A percentile compares a stretch with the other conserved stretches of the same genome.
phyloP scores from a whole-genome alignment of 2,329 filamentous ascomycete species.

The Pestalotiopsis sp. region DNA sequence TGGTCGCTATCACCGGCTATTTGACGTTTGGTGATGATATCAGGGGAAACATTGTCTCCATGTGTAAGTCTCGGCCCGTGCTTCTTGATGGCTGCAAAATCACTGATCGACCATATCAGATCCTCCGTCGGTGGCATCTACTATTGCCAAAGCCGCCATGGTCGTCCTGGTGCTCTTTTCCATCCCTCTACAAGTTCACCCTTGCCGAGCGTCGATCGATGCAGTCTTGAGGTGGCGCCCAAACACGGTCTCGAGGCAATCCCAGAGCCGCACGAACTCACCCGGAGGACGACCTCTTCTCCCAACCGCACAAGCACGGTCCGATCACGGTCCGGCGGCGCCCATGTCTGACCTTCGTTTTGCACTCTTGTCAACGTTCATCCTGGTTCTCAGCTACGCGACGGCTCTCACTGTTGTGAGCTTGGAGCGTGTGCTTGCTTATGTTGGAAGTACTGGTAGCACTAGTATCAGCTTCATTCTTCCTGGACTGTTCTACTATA shows the following conservation, averaged over 20 bases:
- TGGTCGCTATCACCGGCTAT: constrained; percentile 94
- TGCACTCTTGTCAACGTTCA: constrained; percentile 81
- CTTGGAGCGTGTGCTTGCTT: constrained; percentile 87
- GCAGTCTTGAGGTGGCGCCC: constrained; percentile 94
- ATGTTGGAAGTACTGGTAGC: constrained; percentile 90
- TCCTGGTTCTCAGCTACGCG: constrained; percentile 82
- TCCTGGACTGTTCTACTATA: constrained; percentile 96
- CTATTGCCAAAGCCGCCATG: constrained; percentile 91
- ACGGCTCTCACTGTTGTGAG: constrained; percentile 89
- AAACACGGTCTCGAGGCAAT: constrained; percentile 38
- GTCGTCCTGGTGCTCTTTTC: constrained; percentile 96
- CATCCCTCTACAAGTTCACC: constrained; percentile 92
- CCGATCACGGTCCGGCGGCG: constrained; percentile 54
- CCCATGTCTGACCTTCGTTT: constrained; percentile 86
- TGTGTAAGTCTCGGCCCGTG: constrained; percentile 62
- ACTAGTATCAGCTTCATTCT: constrained; percentile 97
- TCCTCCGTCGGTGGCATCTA: constrained; percentile 75
- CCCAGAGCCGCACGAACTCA: constrained; percentile 41
- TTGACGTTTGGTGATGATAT: constrained; percentile 91
- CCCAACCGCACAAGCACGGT: constrained; percentile 37
- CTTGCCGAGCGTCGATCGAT: constrained; percentile 91
- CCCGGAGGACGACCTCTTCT: constrained; percentile 45
- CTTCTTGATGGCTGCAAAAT: constrained; percentile 13
- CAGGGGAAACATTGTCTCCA: constrained; percentile 87
- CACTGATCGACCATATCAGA: constrained; percentile 40